Evolutionary conservation across 148 eudicot species (phyloP).

Genomic region (Silene uniflora): DNA sequence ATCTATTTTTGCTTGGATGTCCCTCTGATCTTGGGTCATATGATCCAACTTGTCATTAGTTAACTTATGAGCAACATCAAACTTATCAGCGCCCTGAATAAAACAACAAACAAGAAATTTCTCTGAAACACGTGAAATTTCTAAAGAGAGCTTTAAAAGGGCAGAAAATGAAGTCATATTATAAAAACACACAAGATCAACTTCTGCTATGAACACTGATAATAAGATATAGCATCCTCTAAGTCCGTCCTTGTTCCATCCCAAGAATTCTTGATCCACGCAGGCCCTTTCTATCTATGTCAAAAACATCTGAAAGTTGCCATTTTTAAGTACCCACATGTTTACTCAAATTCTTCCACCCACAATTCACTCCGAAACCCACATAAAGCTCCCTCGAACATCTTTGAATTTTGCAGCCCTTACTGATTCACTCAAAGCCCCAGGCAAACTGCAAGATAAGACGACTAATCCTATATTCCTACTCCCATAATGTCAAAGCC

Average conservation of each 20-base stretch:
- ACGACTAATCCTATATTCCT: background rate
- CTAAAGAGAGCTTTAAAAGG: background rate
- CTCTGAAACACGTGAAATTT: background rate
- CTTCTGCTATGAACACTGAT: background rate
- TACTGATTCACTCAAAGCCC: background rate
- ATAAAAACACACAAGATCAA: background rate
- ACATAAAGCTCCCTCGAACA: background rate
- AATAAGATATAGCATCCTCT: background rate
- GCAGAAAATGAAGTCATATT: background rate
- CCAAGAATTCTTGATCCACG: background rate
- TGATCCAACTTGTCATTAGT: constrained; percentile 26
- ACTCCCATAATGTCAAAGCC: constrained; percentile 1
- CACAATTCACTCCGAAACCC: background rate
- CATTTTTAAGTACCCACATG: background rate
- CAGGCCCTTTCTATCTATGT: background rate
- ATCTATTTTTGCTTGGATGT: constrained; percentile 28
- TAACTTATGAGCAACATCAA: constrained; percentile 16
- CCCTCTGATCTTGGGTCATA: constrained; percentile 33
- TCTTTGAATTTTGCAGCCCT: background rate
- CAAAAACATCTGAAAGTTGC: background rate
- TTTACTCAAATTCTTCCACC: background rate
- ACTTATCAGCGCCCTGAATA: constrained; percentile 31
- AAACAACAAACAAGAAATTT: background rate
- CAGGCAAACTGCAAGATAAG: background rate
- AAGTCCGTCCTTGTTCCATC: background rate